Evolutionary conservation across 2,329 filamentous ascomycete species (phyloP).

Genomic region (Scytalidium lignicola): DNA sequence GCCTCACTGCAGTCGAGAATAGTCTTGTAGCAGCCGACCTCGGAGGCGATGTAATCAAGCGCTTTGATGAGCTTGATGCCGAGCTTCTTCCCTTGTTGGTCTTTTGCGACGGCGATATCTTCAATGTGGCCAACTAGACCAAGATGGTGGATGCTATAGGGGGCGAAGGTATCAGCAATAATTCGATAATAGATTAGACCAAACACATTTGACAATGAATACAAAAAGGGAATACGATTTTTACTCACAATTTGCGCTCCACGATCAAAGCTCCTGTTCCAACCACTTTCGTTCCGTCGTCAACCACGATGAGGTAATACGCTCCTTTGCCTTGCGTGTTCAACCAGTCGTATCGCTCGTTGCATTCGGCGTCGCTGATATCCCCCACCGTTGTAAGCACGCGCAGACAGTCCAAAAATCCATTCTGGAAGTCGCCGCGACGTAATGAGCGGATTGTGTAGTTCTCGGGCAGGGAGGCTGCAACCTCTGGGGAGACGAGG

Average conservation of each 20-base stretch:
- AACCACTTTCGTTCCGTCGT: slow-evolving; percentile 69
- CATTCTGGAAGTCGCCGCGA: slow-evolving; percentile 69
- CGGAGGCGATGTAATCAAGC: slow-evolving; percentile 79
- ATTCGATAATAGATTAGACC: neutral
- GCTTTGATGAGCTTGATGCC: slow-evolving; percentile 91
- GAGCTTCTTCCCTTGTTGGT: slow-evolving; percentile 96
- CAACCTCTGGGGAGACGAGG: slow-evolving; percentile 73
- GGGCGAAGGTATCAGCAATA: neutral
- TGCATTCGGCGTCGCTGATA: slow-evolving; percentile 67
- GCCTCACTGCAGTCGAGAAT: slow-evolving; percentile 95
- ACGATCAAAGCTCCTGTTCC: slow-evolving; percentile 86
- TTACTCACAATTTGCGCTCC: slow-evolving; percentile 82
- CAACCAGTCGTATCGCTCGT: slow-evolving; percentile 77
- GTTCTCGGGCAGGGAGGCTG: slow-evolving; percentile 66
- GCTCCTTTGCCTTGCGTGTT: slow-evolving; percentile 57
- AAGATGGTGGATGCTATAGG: slow-evolving; percentile 67
- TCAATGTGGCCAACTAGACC: slow-evolving; percentile 92
- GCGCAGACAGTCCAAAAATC: slow-evolving; percentile 86
- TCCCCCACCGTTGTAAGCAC: slow-evolving; percentile 92
- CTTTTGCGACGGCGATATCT: slow-evolving; percentile 91
- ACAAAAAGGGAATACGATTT: slow-evolving; percentile 1
- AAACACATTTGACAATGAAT: too few species aligned
- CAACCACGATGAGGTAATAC: slow-evolving; percentile 82
- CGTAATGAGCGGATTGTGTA: slow-evolving; percentile 80
- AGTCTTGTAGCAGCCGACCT: slow-evolving; percentile 93